Percentiles rank a stretch among this genome's conserved stretches.
phyloP scores from a whole-genome alignment of 225 moss, liverwort and hornwort genomes.

The Ulota crispa region DNA sequence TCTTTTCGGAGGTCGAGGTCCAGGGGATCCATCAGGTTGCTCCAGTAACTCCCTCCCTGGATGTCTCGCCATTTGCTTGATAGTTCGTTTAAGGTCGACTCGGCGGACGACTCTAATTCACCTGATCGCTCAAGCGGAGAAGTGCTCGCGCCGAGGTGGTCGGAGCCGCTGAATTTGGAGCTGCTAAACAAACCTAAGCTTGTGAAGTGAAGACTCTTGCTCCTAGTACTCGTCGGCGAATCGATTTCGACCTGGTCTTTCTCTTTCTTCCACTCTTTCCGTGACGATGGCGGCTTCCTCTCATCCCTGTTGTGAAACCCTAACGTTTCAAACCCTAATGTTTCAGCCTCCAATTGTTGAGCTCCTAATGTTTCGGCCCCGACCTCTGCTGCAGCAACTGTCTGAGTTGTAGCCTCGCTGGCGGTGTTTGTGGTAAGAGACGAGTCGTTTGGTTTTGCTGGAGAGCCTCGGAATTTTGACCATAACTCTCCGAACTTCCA shows the following conservation, averaged over 20 bases:
- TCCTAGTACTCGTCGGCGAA: slow-evolving; percentile 15
- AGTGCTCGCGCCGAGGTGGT: slow-evolving; percentile 23
- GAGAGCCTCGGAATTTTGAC: slow-evolving; percentile 28
- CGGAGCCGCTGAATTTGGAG: slow-evolving; percentile 42
- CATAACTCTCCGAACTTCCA: slow-evolving; percentile 38
- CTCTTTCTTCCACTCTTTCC: slow-evolving; percentile 13
- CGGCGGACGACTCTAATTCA: slow-evolving; percentile 22
- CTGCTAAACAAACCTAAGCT: slow-evolving; percentile 46
- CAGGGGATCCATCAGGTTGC: slow-evolving; percentile 49
- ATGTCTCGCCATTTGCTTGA: slow-evolving; percentile 54
- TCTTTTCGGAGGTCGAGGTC: slow-evolving; percentile 56
- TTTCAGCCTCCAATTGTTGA: too few species aligned
- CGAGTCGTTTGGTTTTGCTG: slow-evolving; percentile 14
- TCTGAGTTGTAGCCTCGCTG: not conserved
- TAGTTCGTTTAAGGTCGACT: not conserved
- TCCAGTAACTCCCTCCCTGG: slow-evolving; percentile 55
- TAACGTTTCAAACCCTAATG: not conserved
- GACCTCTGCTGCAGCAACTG: not conserved
- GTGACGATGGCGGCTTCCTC: not conserved
- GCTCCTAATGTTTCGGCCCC: not conserved
- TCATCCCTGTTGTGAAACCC: not conserved
- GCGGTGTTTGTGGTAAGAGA: not conserved
- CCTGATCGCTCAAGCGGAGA: slow-evolving; percentile 18
- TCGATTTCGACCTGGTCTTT: not conserved
- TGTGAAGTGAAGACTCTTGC: slow-evolving; percentile 46